phyloP scores from a whole-genome alignment of 768 basidiomycete genomes.

The Terana coerulea region DNA sequence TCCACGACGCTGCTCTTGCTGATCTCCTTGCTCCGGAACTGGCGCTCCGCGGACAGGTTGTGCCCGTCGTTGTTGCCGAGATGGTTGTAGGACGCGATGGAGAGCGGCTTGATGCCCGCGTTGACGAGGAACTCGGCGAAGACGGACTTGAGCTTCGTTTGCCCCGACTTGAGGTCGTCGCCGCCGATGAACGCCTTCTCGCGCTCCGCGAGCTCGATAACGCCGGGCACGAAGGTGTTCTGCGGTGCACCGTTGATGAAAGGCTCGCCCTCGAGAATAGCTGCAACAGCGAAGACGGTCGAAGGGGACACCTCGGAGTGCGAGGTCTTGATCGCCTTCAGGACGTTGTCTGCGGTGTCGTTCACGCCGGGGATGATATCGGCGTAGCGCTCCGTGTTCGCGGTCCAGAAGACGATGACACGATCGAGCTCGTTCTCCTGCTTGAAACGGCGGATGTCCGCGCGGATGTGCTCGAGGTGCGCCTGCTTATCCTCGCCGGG shows the following conservation, averaged over 20 bases:
- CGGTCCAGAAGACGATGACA: constrained; percentile 96
- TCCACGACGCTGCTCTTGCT: constrained; percentile 96
- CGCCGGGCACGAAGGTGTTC: constrained; percentile 98
- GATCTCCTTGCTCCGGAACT: constrained; percentile 99
- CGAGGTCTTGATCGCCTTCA: constrained; percentile 75
- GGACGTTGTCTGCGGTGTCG: constrained; percentile 86
- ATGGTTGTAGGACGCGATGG: constrained; percentile 98
- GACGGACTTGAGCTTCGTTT: constrained; percentile 96
- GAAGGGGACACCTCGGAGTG: constrained; percentile 97
- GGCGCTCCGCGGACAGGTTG: constrained; percentile 84
- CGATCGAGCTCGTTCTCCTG: constrained; percentile 75
- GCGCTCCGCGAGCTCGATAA: constrained; percentile 88
- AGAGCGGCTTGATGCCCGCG: constrained; percentile 96
- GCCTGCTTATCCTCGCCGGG: constrained; percentile 82
- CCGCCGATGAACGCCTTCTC: constrained; percentile 92
- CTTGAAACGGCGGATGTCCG: constrained; percentile 96
- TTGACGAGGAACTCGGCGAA: constrained; percentile 98
- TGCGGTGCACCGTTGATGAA: constrained; percentile 98
- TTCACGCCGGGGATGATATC: constrained; percentile 94
- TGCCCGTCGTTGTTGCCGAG: constrained; percentile 97
- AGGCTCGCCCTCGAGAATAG: constrained; percentile 91
- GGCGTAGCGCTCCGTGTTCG: constrained; percentile 97
- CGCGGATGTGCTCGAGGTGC: constrained; percentile 88
- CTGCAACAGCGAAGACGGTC: constrained; percentile 91
- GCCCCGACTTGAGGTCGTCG: constrained; percentile 96